Conservation (phyloP, 345 rosid species). For the Theobroma cacao region DNA sequence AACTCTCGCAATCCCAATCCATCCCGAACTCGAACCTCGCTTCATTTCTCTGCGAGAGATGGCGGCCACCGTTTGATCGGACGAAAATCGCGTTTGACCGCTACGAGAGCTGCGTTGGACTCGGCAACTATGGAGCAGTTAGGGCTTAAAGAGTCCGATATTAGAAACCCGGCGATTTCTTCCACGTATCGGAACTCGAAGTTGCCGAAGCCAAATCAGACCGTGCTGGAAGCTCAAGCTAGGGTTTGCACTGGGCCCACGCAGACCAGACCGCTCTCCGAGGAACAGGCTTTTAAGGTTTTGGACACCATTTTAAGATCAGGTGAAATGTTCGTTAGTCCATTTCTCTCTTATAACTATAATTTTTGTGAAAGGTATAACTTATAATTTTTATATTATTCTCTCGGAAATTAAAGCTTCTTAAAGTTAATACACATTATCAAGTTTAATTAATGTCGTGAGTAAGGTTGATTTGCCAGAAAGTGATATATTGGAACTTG, state of each 20-base stretch:
- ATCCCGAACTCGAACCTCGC: conserved; percentile 8
- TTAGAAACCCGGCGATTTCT: conserved; percentile 65
- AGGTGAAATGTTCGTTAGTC: background rate
- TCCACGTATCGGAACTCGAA: conserved; percentile 62
- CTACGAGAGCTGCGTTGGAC: conserved; percentile 38
- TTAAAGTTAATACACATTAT: background rate
- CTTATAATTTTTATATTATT: background rate
- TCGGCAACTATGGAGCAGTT: conserved; percentile 49
- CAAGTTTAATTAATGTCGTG: background rate
- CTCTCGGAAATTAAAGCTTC: background rate
- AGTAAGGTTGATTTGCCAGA: background rate
- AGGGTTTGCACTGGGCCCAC: conserved; percentile 97
- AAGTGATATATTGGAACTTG: background rate
- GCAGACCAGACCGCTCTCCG: conserved; percentile 73
- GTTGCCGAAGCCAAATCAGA: conserved; percentile 72
- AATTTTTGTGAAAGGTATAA: too few species aligned
- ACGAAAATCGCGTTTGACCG: conserved; percentile 28
- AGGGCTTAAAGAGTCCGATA: conserved; percentile 62
- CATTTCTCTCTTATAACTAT: background rate
- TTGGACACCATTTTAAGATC: conserved; percentile 28
- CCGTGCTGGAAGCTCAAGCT: conserved; percentile 90
- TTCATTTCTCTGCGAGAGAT: conserved; percentile 27
- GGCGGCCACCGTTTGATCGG: conserved; percentile 24
- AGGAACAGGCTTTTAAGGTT: conserved; percentile 56
- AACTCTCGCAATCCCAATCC: conserved; percentile 16